A percentile compares a stretch with the other conserved stretches of the same genome.
These are phyloP conservation scores for Cyclaneusma minus DNA, from an alignment of 2,329 filamentous ascomycete genomes.

Conservation along the genomic window DNA sequence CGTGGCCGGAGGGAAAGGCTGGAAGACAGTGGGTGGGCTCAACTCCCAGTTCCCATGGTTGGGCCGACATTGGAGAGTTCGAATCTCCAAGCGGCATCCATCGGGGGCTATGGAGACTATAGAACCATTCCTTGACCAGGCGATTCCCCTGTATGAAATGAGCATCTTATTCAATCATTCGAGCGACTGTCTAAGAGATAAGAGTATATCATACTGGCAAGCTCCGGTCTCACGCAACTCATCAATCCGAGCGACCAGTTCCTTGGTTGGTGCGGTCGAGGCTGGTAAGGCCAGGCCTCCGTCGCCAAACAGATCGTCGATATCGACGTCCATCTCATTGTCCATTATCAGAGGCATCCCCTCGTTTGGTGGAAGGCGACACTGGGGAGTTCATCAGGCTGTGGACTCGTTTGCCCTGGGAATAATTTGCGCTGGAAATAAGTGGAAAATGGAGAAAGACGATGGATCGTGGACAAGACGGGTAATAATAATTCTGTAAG, in stretches of 20 bases:
- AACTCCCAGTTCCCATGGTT: constrained; percentile 61
- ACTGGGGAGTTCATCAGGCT: too few relatives aligned
- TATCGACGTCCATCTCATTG: constrained; percentile 41
- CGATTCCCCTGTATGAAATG: constrained; percentile 44
- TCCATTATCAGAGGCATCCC: constrained; percentile 38
- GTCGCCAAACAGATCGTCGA: constrained; percentile 65
- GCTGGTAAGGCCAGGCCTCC: constrained; percentile 42
- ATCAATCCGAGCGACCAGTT: constrained; percentile 58
- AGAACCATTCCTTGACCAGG: constrained; percentile 78
- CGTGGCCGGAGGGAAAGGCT: constrained; percentile 43
- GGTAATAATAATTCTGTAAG: too few relatives aligned
- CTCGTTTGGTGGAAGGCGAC: too few relatives aligned
- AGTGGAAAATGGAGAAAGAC: too few relatives aligned
- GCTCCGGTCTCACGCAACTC: constrained; percentile 63
- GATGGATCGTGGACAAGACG: too few relatives aligned
- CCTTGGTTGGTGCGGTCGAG: constrained; percentile 40
- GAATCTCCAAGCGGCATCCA: constrained; percentile 54
- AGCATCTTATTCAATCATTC: constrained; percentile 12
- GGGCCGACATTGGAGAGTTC: constrained; percentile 54
- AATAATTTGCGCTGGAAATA: too few relatives aligned
- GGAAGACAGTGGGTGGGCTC: constrained; percentile 51
- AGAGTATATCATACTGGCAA: constrained; percentile 51
- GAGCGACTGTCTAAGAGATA: constrained; percentile 1
- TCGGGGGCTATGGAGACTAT: constrained; percentile 69
- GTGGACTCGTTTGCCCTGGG: too few relatives aligned